Evolutionary conservation across 768 basidiomycete species (phyloP).

Genomic region (Termitomyces sp.): DNA sequence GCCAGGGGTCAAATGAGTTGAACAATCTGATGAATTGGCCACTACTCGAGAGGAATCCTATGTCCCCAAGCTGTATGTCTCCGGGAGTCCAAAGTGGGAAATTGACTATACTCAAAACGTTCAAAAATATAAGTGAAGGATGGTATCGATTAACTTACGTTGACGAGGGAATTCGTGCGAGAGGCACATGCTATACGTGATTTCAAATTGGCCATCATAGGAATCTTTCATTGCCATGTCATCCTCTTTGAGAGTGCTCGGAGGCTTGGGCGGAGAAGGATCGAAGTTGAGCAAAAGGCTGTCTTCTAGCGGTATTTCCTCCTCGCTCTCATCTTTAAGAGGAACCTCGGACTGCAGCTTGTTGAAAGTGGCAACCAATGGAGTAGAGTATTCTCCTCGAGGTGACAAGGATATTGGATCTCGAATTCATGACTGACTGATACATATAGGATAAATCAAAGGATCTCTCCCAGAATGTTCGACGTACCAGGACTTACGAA

Average conservation of each 20-base stretch:
- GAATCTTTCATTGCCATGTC: conserved; percentile 1
- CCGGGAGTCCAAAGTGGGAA: conserved; percentile 13
- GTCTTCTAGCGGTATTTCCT: not conserved
- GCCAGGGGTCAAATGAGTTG: conserved; percentile 4
- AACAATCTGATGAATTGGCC: conserved; percentile 12
- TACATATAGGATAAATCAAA: not conserved
- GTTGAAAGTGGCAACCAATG: conserved; percentile 3
- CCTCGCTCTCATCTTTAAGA: not conserved
- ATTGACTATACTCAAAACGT: conserved; percentile 3
- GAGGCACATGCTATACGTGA: conserved; percentile 11
- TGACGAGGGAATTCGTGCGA: conserved; percentile 15
- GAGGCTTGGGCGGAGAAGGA: not conserved
- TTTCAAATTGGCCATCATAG: conserved; percentile 6
- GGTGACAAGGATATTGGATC: not conserved
- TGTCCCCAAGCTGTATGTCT: conserved; percentile 7
- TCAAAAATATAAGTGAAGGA: no score
- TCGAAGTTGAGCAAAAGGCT: not conserved
- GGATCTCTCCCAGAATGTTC: not conserved
- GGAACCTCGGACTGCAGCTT: not conserved
- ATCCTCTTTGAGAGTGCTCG: conserved; percentile 1
- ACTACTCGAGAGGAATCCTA: conserved; percentile 8
- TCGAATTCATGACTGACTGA: not conserved
- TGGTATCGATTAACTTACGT: not conserved
- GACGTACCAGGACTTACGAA: conserved; percentile 5
- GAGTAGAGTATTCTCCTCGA: conserved; percentile 11